phyloP scores from a whole-genome alignment of 306 rosid genomes.

The Quercus mongolica region DNA sequence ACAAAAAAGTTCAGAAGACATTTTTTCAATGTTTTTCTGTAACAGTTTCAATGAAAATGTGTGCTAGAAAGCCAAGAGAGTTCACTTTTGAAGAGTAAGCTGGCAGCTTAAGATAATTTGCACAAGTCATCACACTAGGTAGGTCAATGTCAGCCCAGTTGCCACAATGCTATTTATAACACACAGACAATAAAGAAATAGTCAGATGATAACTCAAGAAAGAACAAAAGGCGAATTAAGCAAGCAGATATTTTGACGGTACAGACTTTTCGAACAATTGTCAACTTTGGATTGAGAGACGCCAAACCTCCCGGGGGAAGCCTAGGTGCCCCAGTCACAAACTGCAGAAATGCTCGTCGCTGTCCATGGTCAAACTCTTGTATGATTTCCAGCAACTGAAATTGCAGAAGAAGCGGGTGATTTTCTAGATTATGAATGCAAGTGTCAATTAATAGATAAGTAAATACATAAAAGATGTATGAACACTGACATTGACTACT shows the following conservation, averaged over 20 bases:
- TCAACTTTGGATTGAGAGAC: slow-evolving; percentile 92
- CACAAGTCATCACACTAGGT: slow-evolving; percentile 99
- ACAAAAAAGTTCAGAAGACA: not conserved
- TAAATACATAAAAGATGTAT: not conserved
- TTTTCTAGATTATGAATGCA: not conserved
- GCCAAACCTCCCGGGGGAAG: slow-evolving; percentile 97
- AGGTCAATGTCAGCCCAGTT: slow-evolving; percentile 69
- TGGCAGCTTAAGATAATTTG: slow-evolving; percentile 95
- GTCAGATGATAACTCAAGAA: slow-evolving; percentile 3
- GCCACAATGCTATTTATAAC: slow-evolving; percentile 63
- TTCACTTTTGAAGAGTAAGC: slow-evolving; percentile 88
- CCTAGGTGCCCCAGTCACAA: slow-evolving; percentile 95
- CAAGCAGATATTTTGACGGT: not conserved
- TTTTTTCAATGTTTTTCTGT: not conserved
- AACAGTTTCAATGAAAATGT: not conserved
- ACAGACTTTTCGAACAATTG: slow-evolving; percentile 85
- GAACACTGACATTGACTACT: slow-evolving; percentile 57
- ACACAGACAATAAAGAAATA: slow-evolving; percentile 3
- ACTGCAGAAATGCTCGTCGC: slow-evolving; percentile 87
- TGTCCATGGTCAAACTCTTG: slow-evolving; percentile 64
- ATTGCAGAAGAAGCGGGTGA: slow-evolving; percentile 11
- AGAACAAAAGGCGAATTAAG: not conserved
- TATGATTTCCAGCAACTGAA: slow-evolving; percentile 82
- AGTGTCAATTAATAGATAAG: not conserved
- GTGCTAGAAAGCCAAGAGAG: slow-evolving; percentile 8